Evolutionary conservation across 2,329 filamentous ascomycete species (phyloP), one percentile per base, ranked within the genome.

Genomic region (Mollisiaceae sp.): DNA sequence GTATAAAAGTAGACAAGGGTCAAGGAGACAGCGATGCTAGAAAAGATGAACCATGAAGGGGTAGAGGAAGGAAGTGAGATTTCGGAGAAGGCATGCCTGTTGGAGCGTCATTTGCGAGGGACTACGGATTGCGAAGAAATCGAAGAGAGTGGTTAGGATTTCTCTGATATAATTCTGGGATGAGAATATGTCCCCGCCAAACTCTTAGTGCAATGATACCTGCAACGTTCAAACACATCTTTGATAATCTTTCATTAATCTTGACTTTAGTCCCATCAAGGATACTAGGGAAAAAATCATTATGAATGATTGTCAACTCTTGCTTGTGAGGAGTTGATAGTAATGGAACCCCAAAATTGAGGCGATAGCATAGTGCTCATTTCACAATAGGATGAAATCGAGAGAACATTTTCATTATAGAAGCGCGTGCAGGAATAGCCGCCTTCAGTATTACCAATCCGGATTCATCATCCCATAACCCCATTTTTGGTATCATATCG

Each of bases 371-470:
- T n/a, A 24, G 20, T 22, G 45, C 11, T 50, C 20, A n/a, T 20
- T 24, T 50, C n/a, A 50, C 45, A 24, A 4, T 12, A 11, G 14
- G 20, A 24, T 1, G n/a, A 22, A 24, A 20, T 22, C 24, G n/a
- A 50, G 45, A 50, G 45, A 50, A 50, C 45, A 24, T 50, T 50
- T 50, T 50, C 45, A 50, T 50, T 50, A 50, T 50, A 50, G 43
- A 50, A 50, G 45, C 22, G 45, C 45, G 8, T 6, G 41, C 41
- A 18, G 2, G n/a, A 24, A 11, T n/a, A 50, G 45, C 20, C 20
- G n/a, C 45, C 45, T 50, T 50, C 41, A 6, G 27, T 32, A 32
- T 32, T 6, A 32, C 3, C 6, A 32, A 32, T 6, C 27, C 18
- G n/a, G 45, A 22, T 22, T 50, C 45, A 50, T n/a, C 45, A 50